Percentiles rank a stretch among this genome's conserved stretches.
phyloP scores from a whole-genome alignment of 75 land plant species.

The Gnetum montanum region DNA sequence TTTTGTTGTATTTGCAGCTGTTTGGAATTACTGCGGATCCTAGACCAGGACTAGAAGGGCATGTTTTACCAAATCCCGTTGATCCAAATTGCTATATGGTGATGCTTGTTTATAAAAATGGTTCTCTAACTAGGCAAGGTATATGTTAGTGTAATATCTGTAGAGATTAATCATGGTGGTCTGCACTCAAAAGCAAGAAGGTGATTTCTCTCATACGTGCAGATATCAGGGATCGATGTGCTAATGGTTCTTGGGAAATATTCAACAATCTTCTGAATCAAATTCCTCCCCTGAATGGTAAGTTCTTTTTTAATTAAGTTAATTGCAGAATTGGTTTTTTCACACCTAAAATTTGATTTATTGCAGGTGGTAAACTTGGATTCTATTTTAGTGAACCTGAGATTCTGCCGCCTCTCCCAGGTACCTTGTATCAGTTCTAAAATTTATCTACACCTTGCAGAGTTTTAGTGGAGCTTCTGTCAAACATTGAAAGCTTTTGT shows the following conservation, averaged over 20 bases:
- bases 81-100: constrained; percentile 86
- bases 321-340: too few relatives aligned
- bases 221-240: constrained; percentile 79
- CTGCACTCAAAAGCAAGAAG: not conserved
- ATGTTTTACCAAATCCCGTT: constrained; percentile 96
- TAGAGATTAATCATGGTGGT: not conserved
- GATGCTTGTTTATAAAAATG: constrained; percentile 94
- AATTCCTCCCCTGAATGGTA: constrained; percentile 86
- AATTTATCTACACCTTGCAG: too few relatives aligned
- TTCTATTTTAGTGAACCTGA: constrained; percentile 94
- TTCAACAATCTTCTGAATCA: constrained; percentile 57
- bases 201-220: not conserved
- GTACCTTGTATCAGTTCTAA: too few relatives aligned
- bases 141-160: not conserved
- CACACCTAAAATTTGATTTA: too few relatives aligned
- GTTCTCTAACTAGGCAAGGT: constrained; percentile 96
- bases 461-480: not conserved
- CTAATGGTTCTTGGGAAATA: constrained; percentile 78
- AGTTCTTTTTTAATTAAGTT: too few relatives aligned
- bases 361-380: constrained; percentile 87
- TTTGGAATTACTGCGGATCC: constrained; percentile 83
- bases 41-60: constrained; percentile 82
- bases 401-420: constrained; percentile 93
- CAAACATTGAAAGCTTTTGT: not conserved
- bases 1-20: constrained; percentile 36